Evolutionary conservation across 1,139 yeast genomes (phyloP).

Genomic region (Suhomyces guaymorum): DNA sequence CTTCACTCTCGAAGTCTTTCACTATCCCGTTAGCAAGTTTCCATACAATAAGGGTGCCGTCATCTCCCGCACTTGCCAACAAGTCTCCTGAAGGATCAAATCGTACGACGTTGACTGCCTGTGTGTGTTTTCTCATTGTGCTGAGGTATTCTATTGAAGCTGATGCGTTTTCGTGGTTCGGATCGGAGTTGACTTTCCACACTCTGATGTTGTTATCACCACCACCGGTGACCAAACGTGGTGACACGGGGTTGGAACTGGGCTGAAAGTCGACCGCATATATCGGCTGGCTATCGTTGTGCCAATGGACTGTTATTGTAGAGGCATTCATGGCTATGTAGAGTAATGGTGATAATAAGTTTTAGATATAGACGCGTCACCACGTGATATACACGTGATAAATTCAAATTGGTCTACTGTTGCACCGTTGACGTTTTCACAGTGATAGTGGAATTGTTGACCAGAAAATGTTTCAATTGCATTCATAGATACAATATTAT

Average conservation of each 20-base stretch:
- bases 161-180: constrained; percentile 3
- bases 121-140: constrained; percentile 83
- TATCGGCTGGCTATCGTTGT: constrained; percentile 76
- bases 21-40: constrained; percentile 52
- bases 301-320: constrained; percentile 78
- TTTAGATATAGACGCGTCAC: constrained; percentile 4
- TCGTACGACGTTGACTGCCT: constrained; percentile 89
- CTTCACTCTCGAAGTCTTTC: constrained; percentile 58
- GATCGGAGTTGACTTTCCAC: constrained; percentile 40
- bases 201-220: constrained; percentile 89
- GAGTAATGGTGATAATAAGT: background rate
- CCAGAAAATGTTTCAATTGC: no score
- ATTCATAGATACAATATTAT: no score
- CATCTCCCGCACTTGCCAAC: constrained; percentile 93
- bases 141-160: constrained; percentile 61
- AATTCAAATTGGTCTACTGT: background rate
- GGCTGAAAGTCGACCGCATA: constrained; percentile 84
- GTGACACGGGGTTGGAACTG: constrained; percentile 17
- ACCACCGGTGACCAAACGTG: constrained; percentile 82
- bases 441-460: no score
- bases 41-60: constrained; percentile 88
- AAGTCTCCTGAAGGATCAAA: constrained; percentile 67
- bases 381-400: background rate
- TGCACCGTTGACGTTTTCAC: background rate
- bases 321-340: constrained; percentile 51